A percentile compares a stretch with the other conserved stretches of the same genome.
These are phyloP conservation scores for Drosera capensis DNA, from an alignment of 148 eudicot species.

Conservation along the genomic window DNA sequence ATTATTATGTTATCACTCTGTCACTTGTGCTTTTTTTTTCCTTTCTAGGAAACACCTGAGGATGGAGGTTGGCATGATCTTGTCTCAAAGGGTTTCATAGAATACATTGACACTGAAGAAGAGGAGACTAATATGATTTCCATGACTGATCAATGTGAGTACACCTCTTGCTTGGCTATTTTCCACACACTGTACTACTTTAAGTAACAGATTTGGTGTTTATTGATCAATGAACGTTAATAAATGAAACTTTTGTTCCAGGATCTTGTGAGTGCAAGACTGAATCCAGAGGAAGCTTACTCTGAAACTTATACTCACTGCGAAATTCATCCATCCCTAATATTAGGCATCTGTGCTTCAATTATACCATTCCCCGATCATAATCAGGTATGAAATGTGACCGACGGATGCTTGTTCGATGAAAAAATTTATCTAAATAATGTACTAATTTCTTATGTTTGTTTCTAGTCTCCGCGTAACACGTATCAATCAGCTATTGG, in stretches of 20 bases:
- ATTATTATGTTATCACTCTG: not conserved
- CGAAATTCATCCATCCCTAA: constrained; percentile 94
- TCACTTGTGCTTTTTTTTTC: not conserved
- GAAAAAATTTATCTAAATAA: not conserved
- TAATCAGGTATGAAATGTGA: constrained; percentile 47
- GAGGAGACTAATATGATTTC: constrained; percentile 99
- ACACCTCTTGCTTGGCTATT: no score
- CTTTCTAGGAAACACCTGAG: constrained; percentile 73
- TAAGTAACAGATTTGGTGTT: no score
- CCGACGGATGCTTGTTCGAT: constrained; percentile 1
- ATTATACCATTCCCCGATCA: constrained; percentile 98
- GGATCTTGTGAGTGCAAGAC: constrained; percentile 83
- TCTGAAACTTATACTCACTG: constrained; percentile 96
- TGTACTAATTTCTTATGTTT: constrained; percentile 13
- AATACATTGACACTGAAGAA: constrained; percentile 96
- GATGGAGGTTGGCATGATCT: constrained; percentile 98
- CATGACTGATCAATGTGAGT: constrained; percentile 95
- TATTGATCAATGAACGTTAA: no score
- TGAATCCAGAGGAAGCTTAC: constrained; percentile 79
- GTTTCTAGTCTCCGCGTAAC: constrained; percentile 85
- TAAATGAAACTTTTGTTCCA: constrained; percentile 17
- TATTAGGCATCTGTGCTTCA: constrained; percentile 97
- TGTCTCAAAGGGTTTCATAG: constrained; percentile 78
- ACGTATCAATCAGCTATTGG: constrained; percentile 99
- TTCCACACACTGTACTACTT: no score